These are phyloP conservation scores for Didymella pomorum DNA, from an alignment of 2,329 filamentous ascomycete species.

Conservation along the genomic window DNA sequence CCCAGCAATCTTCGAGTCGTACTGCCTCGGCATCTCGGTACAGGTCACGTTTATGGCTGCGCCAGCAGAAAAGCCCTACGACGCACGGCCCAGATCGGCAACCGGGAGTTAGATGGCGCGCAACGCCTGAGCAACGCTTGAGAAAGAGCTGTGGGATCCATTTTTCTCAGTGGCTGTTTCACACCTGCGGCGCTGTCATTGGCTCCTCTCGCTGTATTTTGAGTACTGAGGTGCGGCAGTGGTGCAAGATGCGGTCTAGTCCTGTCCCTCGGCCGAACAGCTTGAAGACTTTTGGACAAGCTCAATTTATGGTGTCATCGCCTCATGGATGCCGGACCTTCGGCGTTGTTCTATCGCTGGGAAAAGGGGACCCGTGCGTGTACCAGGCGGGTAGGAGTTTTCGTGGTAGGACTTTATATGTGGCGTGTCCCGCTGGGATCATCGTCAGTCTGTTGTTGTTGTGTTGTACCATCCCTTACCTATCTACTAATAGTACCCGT, in stretches of 20 bases:
- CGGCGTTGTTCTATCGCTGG: slow-evolving; percentile 6
- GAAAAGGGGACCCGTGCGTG: slow-evolving; percentile 17
- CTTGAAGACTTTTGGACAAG: slow-evolving; percentile 17
- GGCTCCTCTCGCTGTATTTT: neutral
- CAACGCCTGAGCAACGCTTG: slow-evolving; percentile 17
- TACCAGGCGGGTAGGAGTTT: slow-evolving; percentile 6
- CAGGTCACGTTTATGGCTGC: slow-evolving; percentile 3
- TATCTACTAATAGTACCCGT: slow-evolving; percentile 8
- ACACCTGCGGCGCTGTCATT: slow-evolving; percentile 1
- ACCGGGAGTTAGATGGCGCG: slow-evolving; percentile 6
- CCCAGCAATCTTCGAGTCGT: slow-evolving; percentile 2
- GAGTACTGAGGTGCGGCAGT: neutral
- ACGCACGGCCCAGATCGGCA: slow-evolving; percentile 15
- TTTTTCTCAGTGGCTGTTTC: slow-evolving; percentile 17
- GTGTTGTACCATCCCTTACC: slow-evolving; percentile 8
- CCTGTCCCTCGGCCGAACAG: slow-evolving; percentile 15
- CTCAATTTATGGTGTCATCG: slow-evolving; percentile 20
- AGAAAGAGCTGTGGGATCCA: slow-evolving; percentile 4
- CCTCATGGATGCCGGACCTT: slow-evolving; percentile 8
- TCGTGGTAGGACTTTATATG: slow-evolving; percentile 19
- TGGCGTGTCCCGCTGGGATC: slow-evolving; percentile 22
- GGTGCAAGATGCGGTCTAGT: slow-evolving; percentile 7
- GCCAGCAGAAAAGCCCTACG: slow-evolving; percentile 8
- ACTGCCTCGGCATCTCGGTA: slow-evolving; percentile 21
- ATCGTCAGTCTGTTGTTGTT: slow-evolving; percentile 7